Conservation (phyloP, 768 basidiomycete genomes). For the Termitomyces sp. region DNA sequence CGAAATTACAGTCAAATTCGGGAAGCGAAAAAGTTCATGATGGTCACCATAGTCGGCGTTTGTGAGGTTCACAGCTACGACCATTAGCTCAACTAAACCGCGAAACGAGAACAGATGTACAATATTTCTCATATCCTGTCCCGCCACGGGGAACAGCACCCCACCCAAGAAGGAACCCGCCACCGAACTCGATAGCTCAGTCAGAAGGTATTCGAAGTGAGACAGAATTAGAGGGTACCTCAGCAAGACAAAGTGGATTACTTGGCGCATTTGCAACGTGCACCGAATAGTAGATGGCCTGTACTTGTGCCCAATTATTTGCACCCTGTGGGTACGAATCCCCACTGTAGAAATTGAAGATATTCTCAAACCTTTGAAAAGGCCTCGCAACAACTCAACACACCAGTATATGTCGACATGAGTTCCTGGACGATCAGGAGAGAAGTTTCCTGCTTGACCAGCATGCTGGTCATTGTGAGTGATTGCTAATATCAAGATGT, state of each 20-base stretch:
- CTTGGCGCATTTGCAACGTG: conserved; percentile 37
- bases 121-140: conserved; percentile 46
- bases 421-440: conserved; percentile 38
- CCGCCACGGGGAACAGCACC: conserved; percentile 34
- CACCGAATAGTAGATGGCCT: conserved; percentile 39
- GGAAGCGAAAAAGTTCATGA: neutral
- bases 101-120: conserved; percentile 19
- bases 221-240: conserved; percentile 21
- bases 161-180: conserved; percentile 43
- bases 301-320: conserved; percentile 43
- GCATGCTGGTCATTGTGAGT: conserved; percentile 45
- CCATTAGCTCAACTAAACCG: neutral
- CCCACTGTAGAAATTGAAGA: conserved; percentile 23
- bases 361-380: neutral
- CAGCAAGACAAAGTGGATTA: conserved; percentile 46
- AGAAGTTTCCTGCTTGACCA: conserved; percentile 42
- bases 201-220: neutral
- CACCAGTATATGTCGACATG: conserved; percentile 47
- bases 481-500: conserved; percentile 26
- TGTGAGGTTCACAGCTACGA: conserved; percentile 31
- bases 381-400: conserved; percentile 1
- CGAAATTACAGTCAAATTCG: neutral
- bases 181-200: conserved; percentile 34
- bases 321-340: conserved; percentile 48
- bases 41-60: conserved; percentile 35